Percentiles rank a stretch among this genome's conserved stretches.
phyloP scores from a whole-genome alignment of 1,284 basidiomycete species.

The Wallemia ichthyophaga region DNA sequence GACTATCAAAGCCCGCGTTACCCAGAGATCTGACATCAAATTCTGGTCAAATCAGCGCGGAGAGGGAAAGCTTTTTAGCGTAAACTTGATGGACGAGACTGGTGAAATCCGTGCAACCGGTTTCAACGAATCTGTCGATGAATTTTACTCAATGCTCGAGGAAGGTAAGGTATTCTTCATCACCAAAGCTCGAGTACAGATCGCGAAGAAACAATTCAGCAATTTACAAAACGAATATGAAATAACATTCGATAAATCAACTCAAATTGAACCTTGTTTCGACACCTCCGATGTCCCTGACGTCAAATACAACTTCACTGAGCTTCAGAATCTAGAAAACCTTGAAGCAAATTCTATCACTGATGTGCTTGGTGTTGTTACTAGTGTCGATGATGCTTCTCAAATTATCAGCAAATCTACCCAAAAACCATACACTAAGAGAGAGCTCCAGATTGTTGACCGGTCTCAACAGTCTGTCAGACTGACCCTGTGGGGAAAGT shows the following conservation, averaged over 20 bases:
- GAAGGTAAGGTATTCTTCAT: slow-evolving; percentile 84
- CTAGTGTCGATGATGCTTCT: slow-evolving; percentile 35
- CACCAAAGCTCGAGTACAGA: slow-evolving; percentile 63
- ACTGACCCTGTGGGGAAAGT: slow-evolving; percentile 84
- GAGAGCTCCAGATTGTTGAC: slow-evolving; percentile 68
- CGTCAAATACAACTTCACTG: slow-evolving; percentile 56
- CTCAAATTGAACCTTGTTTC: slow-evolving; percentile 44
- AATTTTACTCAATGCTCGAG: slow-evolving; percentile 50
- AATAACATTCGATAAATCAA: slow-evolving; percentile 52
- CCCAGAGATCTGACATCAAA: slow-evolving; percentile 63
- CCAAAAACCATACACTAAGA: slow-evolving; percentile 42
- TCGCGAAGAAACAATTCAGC: slow-evolving; percentile 92
- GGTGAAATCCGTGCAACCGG: slow-evolving; percentile 76
- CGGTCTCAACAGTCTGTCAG: slow-evolving; percentile 47
- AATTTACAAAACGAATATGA: slow-evolving; percentile 83
- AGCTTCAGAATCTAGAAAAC: slow-evolving; percentile 30
- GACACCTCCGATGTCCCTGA: slow-evolving; percentile 43
- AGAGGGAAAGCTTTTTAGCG: slow-evolving; percentile 82
- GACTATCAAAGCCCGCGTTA: slow-evolving; percentile 90
- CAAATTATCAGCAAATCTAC: slow-evolving; percentile 43
- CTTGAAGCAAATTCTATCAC: slow-evolving; percentile 32
- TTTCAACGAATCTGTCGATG: slow-evolving; percentile 67
- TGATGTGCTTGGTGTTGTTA: slow-evolving; percentile 67
- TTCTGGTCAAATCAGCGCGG: slow-evolving; percentile 69
- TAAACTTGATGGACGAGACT: slow-evolving; percentile 79